Conservation (phyloP, 106 monocot genomes). For the Dioscorea dumetorum region DNA sequence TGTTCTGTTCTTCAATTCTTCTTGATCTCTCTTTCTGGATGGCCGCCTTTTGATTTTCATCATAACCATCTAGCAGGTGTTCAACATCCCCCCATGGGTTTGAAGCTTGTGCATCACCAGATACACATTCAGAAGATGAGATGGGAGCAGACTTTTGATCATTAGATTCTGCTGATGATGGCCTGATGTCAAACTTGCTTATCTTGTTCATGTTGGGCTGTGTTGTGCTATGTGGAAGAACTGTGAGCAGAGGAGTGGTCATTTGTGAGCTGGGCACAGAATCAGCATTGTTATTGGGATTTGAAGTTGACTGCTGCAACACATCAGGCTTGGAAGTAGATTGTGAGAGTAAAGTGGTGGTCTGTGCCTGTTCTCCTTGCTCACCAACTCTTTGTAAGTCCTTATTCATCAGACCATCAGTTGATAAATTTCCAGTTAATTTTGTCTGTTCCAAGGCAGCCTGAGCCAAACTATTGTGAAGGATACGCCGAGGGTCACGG, state of each 20-base stretch:
- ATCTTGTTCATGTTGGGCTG: constrained; percentile 16
- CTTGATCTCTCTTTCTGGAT: constrained; percentile 92
- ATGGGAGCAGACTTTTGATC: constrained; percentile 20
- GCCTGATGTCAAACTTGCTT: constrained; percentile 11
- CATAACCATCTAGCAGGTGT: constrained; percentile 86
- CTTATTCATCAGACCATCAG: constrained; percentile 12
- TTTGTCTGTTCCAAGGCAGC: constrained; percentile 28
- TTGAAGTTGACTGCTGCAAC: constrained; percentile 22
- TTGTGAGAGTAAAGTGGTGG: constrained; percentile 14
- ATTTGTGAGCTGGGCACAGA: constrained; percentile 13
- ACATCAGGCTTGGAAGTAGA: constrained; percentile 12
- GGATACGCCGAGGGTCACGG: constrained; percentile 87
- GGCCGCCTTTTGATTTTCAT: constrained; percentile 74
- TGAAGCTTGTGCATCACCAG: constrained; percentile 11
- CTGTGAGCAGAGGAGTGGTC: not conserved
- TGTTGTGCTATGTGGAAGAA: constrained; percentile 11
- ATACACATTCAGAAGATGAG: constrained; percentile 3
- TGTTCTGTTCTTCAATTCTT: constrained; percentile 89
- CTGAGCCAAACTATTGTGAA: constrained; percentile 43
- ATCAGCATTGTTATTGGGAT: constrained; percentile 22
- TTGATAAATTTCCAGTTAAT: constrained; percentile 12
- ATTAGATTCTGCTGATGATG: constrained; percentile 2
- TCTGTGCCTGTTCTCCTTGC: constrained; percentile 33
- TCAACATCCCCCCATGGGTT: constrained; percentile 74
- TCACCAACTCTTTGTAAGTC: constrained; percentile 25